Evolutionary conservation across 129 eudicot genomes (phyloP), one percentile per base, ranked within the genome.

Genomic region (Centella asiatica): DNA sequence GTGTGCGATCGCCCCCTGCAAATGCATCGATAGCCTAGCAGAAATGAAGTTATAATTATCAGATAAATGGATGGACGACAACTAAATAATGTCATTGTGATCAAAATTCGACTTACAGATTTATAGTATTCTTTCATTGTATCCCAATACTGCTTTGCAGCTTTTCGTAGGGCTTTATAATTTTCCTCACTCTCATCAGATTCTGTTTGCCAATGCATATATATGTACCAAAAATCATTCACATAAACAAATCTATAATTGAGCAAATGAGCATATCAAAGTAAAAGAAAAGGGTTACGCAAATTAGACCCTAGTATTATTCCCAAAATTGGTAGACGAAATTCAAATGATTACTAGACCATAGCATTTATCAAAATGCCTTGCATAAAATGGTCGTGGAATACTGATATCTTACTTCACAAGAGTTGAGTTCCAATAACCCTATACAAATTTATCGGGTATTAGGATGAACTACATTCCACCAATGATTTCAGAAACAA

Each of bases 11-110:
- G 68, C 83, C 83, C 60, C 70, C 66, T 3, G 66, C 69, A 60
- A 60, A 86, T 27, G 93, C 89, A 24, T 83, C 93, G 64, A 73
- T 68, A 72, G 95, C 90, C 95, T 90, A 83, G 62, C 79, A 65
- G 44, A 67, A 60, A 53, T 8, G 34, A 52, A 72, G 37, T 24
- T 19, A 28, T 48, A 40, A 51, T 53, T 14, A 53, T 27, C 11
- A 34, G 4, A 27, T 17, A 42, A 32, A 48, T n/a, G 18, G 33
- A 15, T 1, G 0, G 7, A 48, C 32, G 33, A 19, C 18, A 23
- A 23, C 26, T 12, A 20, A 28, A 47, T n/a, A 49, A 9, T 4
- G 20, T 27, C n/a, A n/a, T 27, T 15, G 1, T 15, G 19, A 3
- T 37, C 25, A 37, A 31, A 28, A n/a, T 14, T 57, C 29, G 20